Evolutionary conservation across 75 land plant genomes (phyloP), one percentile per base, ranked within the genome.

Genomic region (Adiantum capillusveneris): DNA sequence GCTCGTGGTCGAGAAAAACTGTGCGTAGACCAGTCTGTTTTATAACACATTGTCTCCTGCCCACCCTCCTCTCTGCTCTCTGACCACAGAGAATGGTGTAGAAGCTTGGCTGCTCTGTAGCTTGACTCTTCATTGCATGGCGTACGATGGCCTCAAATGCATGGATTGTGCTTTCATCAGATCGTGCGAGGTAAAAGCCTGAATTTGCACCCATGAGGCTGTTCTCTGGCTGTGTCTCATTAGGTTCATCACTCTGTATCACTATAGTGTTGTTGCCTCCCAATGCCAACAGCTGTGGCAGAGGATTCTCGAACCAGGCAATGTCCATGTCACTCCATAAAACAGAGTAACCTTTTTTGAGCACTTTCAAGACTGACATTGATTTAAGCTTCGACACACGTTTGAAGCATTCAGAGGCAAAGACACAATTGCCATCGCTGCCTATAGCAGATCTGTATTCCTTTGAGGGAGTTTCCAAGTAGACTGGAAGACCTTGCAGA

Each of bases 281-380:
- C 18, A 43, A 45, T 1, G 68, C 19, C 22, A 26, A 5, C 11
- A 67, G 26, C 41, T 29, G 55, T 9, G 70, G 63, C n/a, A 67
- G 43, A 1, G 70, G 70, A 28, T 67, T 50, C n/a, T 43, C 52
- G 56, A 59, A 59, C 70, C 70, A 67, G 29, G 48, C 53, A 42
- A 59, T 52, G 70, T 67, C 70, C 12, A 52, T 30, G 20, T 67
- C 70, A 42, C 70, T 67, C 70, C 70, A 67, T 6, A 67, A 18
- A 7, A 67, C 70, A 22, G 59, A 24, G 56, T 49, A 59, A 0
- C 70, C 70, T 37, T 29, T 46, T 5, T 52, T 24, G 42, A 67
- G 51, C 19, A 67, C 54, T 14, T 26, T 34, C 19, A 59, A 28
- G 29, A 67, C 63, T 11, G 48, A 25, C 44, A 30, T 50, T 27